Evolutionary conservation across 176 grass and related monocot species (phyloP), one percentile per base, ranked within the genome.

Genomic region (Puccinellia tenuiflora): DNA sequence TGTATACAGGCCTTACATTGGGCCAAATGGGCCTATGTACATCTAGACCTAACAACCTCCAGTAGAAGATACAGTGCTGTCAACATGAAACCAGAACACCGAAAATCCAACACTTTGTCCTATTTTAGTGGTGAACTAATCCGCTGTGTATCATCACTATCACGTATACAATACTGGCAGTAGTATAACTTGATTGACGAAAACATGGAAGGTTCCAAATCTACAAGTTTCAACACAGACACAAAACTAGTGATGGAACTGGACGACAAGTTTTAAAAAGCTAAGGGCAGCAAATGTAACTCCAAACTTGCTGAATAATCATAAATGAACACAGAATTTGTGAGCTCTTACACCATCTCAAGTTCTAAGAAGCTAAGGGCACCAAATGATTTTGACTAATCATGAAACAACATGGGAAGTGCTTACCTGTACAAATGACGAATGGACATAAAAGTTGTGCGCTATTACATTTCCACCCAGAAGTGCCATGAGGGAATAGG

Each of bases 361-460:
- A 26, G 11, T 28, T 28, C 25, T 13, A 60, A 5, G 10, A 37
- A 26, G n/a, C 38, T 26, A 70, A 70, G 13, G 21, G 68, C 68
- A 22, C 35, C 37, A 69, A 85, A 71, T 52, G 9, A 7, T 21
- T 73, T 30, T 24, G 16, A 62, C 52, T 45, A 25, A 56, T 28
- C 67, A 48, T 33, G 61, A 39, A 39, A 31, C 56, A 84, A 6
- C 46, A 68, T 40, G 16, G 42, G 4, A 74, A 74, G 45, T 21
- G 26, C 75, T 68, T 90, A 99, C 97, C 86, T 94, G 91, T 17
- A 99, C 97, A 87, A 96, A 82, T 81, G 93, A 92, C 39, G 97
- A 99, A 74, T 99, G 97, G 17, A 94, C 88, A 55, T 99, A 99
- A 77, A 99, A 94, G 81, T 99, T 99, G 90, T 96, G 93, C 18